These are phyloP conservation scores for Phialophora macrospora DNA, from an alignment of 2,329 filamentous ascomycete species.

Conservation along the genomic window DNA sequence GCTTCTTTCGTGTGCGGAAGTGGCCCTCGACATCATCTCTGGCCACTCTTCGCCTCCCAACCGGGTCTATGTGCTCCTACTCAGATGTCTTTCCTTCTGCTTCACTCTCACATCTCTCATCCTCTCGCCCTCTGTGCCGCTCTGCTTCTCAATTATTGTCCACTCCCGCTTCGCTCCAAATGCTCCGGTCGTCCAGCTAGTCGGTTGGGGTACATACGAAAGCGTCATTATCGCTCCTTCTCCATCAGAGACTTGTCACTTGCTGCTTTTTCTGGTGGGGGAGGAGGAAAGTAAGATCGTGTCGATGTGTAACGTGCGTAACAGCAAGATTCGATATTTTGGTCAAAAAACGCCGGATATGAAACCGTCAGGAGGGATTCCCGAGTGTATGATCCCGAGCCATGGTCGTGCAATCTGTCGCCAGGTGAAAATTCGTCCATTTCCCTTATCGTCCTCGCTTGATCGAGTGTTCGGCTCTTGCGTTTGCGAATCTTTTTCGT, in stretches of 20 bases:
- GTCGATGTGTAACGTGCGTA: slow-evolving; percentile 10
- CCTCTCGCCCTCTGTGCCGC: slow-evolving; percentile 9
- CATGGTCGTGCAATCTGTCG: slow-evolving; percentile 20
- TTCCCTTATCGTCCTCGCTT: slow-evolving; percentile 13
- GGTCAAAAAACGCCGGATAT: slow-evolving; percentile 18
- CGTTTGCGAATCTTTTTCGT: slow-evolving; percentile 25
- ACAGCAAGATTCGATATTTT: slow-evolving; percentile 18
- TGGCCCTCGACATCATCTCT: slow-evolving; percentile 14
- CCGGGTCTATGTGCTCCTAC: slow-evolving; percentile 12
- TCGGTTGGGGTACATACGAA: slow-evolving; percentile 24
- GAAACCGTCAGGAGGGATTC: slow-evolving; percentile 13
- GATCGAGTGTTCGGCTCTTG: slow-evolving; percentile 15
- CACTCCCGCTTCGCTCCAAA: slow-evolving; percentile 17
- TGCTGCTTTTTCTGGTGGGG: not conserved
- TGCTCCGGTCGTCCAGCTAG: slow-evolving; percentile 13
- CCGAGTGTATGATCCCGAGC: slow-evolving; percentile 17
- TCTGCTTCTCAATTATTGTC: slow-evolving; percentile 17
- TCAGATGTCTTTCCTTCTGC: slow-evolving; percentile 7
- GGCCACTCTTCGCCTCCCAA: slow-evolving; percentile 22
- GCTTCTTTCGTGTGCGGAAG: slow-evolving; percentile 20
- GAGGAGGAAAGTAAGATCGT: slow-evolving; percentile 14
- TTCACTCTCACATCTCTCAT: slow-evolving; percentile 13
- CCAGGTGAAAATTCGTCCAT: slow-evolving; percentile 19
- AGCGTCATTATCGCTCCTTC: slow-evolving; percentile 13
- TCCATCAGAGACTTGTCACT: slow-evolving; percentile 18